Evolutionary conservation across 139 green algal genomes (phyloP).

Genomic region (Tetraselmis chui): DNA sequence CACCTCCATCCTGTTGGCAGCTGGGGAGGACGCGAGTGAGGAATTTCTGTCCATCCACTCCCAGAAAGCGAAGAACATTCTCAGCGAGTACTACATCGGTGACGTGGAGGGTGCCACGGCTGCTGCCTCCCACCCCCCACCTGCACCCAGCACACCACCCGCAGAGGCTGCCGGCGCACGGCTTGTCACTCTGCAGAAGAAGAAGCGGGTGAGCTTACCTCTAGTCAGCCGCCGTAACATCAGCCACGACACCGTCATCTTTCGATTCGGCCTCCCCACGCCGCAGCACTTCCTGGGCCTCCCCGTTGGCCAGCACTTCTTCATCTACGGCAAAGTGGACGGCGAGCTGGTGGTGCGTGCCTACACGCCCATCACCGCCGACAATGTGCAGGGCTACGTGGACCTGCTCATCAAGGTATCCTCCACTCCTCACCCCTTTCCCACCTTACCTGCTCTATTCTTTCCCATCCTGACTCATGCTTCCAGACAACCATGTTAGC

Average conservation of each 20-base stretch:
- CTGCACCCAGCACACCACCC: neutral
- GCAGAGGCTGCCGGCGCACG: neutral
- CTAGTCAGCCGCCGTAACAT: conserved; percentile 32
- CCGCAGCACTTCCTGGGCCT: conserved; percentile 83
- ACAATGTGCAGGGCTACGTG: conserved; percentile 83
- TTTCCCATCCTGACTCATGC: too few species aligned
- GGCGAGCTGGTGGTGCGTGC: conserved; percentile 92
- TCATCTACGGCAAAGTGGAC: conserved; percentile 57
- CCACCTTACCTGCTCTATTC: too few species aligned
- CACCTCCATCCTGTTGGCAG: conserved; percentile 30
- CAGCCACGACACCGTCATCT: conserved; percentile 76
- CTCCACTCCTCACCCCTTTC: too few species aligned
- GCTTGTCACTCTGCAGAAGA: conserved; percentile 62
- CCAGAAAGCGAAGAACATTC: conserved; percentile 20
- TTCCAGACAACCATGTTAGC: too few species aligned
- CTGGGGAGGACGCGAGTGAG: conserved; percentile 23
- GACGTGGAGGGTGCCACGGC: conserved; percentile 5
- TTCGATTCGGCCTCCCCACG: conserved; percentile 88
- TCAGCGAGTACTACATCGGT: conserved; percentile 34
- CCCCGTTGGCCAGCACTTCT: conserved; percentile 90
- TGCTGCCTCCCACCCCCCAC: neutral
- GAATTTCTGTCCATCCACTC: conserved; percentile 32
- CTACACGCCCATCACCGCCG: conserved; percentile 87
- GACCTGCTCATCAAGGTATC: conserved; percentile 96
- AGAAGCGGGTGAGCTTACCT: conserved; percentile 21